Evolutionary conservation across 441 rosid genomes (phyloP), one percentile per base, ranked within the genome.

Genomic region (Corymbia calophylla): DNA sequence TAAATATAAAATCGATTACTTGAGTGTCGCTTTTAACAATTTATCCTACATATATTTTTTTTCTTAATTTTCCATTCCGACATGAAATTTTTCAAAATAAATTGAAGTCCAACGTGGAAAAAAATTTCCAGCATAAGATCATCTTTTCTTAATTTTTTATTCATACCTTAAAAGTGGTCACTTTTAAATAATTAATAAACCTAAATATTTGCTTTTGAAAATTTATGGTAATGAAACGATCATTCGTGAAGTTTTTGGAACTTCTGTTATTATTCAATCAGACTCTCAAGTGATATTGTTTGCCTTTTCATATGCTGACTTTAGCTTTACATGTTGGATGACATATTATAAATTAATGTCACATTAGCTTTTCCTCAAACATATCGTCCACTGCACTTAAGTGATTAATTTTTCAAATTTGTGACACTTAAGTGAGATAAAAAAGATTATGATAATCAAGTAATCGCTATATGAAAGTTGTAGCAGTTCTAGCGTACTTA

Each of bases 21-120:
- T 58, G 3, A 58, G n/a, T 1, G 0, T 58, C 14, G 10, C 25
- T 58, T 58, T 1, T 0, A 0, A 0, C n/a, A 58, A 56, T 25
- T 58, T 0, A 1, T 56, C 6, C 62, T 56, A 2, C 0, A 0
- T 25, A 10, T 9, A 58, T 58, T 58, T 58, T 58, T 27, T 12
- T 9, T 58, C 8, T 58, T 1, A 56, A 58, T 5, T 58, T 58
- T 5, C n/a, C 64, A 58, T 58, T 56, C 0, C 1, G 0, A 56
- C 0, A 2, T 4, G 14, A 1, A 58, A 25, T 25, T 58, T 58
- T 56, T 39, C 0, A 56, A 58, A 58, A 25, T 2, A 58, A 25
- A 58, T 58, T 25, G 14, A 25, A 25, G 14, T 58, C 12, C n/a
- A 10, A 58, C 14, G 17, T 25, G 64, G n/a, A 58, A n/a, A n/a